Base-by-base conservation (phyloP, 1,284 basidiomycete genomes). In the Hemileia vastatrix region DNA sequence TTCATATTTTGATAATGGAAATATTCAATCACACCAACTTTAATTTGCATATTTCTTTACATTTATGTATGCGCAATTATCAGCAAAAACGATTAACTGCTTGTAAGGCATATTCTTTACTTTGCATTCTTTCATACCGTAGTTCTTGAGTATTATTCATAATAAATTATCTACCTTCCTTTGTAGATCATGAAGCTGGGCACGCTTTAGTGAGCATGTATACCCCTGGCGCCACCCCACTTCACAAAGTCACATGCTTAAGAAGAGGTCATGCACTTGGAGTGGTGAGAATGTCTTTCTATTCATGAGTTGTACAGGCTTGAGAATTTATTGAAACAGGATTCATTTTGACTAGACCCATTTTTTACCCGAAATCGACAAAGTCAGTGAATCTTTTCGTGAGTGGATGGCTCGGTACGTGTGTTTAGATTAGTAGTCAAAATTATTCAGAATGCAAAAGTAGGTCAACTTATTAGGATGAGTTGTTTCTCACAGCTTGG, bases 161-260 rank as follows among this genome's bases (percentile, higher is more conserved):
- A 15, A 15, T 15, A 15, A 45, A 45, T 15, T 45, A 18, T 15
- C 15, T 45, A 15, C 43, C 43, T 15, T 15, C 43, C 18, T 18
- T n/a, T n/a, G n/a, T n/a, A n/a, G n/a, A 94, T 78, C 93, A 96
- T 76, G 92, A 96, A 81, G 92, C 90, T 66, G 92, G 92, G 6
- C 92, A 95, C 76, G 90, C 92, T 15, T 82, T 96, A 21, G 84
- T 90, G 19, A 90, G 91, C 4, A 77, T 95, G 40, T 90, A 90
- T 74, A 95, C 93, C 0, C 83, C 88, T 64, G 92, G 91, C 59
- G 90, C 91, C 27, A 90, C 91, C 83, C 92, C 92, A 31, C 77
- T 96, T 67, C 92, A 96, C 77, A 95, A 93, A 79, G 92, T 94
- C 24, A 96, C 92, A 18, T 93, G 92, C 76, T 84, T 96, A 65